Base-by-base conservation (phyloP, 805 yeast genomes). In the Candida hispaniensis region DNA sequence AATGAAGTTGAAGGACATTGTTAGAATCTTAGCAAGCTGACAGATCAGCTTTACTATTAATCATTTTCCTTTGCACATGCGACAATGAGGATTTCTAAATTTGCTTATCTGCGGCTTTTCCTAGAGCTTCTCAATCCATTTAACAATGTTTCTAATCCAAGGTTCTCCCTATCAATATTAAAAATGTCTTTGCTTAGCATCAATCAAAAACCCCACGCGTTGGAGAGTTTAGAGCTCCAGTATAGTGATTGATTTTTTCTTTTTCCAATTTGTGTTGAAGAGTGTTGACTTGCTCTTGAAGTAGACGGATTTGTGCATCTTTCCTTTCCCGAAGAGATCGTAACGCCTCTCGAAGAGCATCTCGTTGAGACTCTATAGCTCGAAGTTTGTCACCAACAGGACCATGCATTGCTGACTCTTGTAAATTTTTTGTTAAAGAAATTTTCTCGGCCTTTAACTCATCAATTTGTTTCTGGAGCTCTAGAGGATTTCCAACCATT, bases 321-420 rank as follows among this genome's bases (percentile, higher is more conserved):
- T 59, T 56, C 19, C 63, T 52, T 35, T 58, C 63, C 9, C 59
- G 46, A 35, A 60, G 42, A 3, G 63, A 47, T n/a, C 64, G 52
- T 16, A 60, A 42, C 3, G 65, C 60, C 27, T 58, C 59, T 33
- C 61, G 54, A 15, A 60, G 46, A 8, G 59, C 64, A 22, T 51
- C 51, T 16, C 65, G 50, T 44, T 60, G 65, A 7, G 44, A 17
- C 26, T 52, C 57, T 14, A 56, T 52, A 3, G 48, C 43, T 30
- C 46, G 47, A 36, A 57, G 47, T 32, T 58, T 55, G 14, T 53
- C 57, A n/a, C 56, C 51, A 8, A 54, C 41, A 5, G 56, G 56
- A 4, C 59, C 59, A 12, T 49, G 41, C 7, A 47, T 48, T 6
- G 52, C 40, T 28, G 44, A 30, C 41, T 55, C 54, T 40, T 51